Evolutionary conservation across 192 early-diverging fungal genomes (phyloP).

Genomic region (Linnemannia exigua): DNA sequence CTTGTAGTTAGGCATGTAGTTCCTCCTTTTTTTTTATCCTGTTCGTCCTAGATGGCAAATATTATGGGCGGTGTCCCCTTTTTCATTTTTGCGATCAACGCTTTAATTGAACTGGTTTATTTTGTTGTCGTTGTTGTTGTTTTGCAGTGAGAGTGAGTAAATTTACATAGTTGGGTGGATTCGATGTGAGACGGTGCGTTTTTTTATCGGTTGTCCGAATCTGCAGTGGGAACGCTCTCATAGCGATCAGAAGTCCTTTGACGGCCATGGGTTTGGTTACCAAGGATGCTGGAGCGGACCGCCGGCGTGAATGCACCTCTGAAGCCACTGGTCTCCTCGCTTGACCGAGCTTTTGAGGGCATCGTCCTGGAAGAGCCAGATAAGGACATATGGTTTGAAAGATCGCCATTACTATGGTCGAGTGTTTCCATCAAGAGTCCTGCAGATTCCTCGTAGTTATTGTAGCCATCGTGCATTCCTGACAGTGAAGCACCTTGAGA

Average conservation of each 20-base stretch:
- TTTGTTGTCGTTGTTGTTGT: not conserved
- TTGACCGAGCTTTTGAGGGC: slow-evolving; percentile 40
- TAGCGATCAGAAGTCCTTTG: slow-evolving; percentile 58
- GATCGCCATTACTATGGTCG: slow-evolving; percentile 1
- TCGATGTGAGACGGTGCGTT: not conserved
- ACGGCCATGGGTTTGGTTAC: slow-evolving; percentile 37
- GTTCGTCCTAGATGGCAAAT: not conserved
- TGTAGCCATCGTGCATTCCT: slow-evolving; percentile 15
- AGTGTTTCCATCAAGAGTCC: slow-evolving; percentile 38
- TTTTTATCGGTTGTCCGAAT: slow-evolving; percentile 28
- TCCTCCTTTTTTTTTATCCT: not conserved
- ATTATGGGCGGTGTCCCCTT: not conserved
- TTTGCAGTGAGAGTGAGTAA: not conserved
- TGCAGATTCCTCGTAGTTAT: slow-evolving; percentile 33
- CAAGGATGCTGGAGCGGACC: slow-evolving; percentile 35
- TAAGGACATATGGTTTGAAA: not conserved
- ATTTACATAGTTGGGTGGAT: not conserved
- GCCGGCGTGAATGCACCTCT: slow-evolving; percentile 18
- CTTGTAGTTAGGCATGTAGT: not conserved
- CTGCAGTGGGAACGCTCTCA: slow-evolving; percentile 48
- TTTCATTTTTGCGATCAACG: not conserved
- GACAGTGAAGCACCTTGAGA: slow-evolving; percentile 27
- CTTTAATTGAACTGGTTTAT: not conserved
- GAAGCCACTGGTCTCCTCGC: slow-evolving; percentile 23
- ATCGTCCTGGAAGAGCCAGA: slow-evolving; percentile 21